These are phyloP conservation scores for Calocybe indica DNA, from an alignment of 768 basidiomycete genomes.

Conservation along the genomic window DNA sequence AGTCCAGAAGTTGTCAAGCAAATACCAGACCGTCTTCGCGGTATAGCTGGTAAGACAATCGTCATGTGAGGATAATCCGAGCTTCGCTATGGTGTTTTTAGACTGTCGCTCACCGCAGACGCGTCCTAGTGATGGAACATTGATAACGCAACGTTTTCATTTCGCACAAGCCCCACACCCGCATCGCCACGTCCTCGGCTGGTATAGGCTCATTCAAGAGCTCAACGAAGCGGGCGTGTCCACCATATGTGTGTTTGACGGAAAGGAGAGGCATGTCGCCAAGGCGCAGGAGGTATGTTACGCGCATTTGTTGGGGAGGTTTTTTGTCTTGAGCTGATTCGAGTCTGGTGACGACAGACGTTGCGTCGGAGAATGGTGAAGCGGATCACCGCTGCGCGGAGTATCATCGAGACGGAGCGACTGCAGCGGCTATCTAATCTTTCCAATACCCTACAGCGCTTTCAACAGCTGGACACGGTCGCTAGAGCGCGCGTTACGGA, in stretches of 20 bases:
- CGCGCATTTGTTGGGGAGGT: not conserved
- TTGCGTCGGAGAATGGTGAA: constrained; percentile 50
- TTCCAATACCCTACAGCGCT: constrained; percentile 29
- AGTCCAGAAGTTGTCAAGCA: constrained; percentile 63
- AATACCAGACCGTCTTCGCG: constrained; percentile 58
- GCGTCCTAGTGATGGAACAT: constrained; percentile 67
- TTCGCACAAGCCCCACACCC: constrained; percentile 60
- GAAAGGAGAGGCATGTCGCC: constrained; percentile 56
- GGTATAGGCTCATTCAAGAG: constrained; percentile 67
- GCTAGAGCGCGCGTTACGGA: constrained; percentile 19
- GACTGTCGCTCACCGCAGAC: constrained; percentile 5
- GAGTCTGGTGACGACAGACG: constrained; percentile 27
- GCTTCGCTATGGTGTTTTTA: not conserved
- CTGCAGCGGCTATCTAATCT: constrained; percentile 45
- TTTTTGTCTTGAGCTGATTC: not conserved
- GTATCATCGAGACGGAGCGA: constrained; percentile 52
- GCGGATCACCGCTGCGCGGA: constrained; percentile 42
- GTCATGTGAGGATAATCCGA: constrained; percentile 53
- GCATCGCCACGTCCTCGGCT: constrained; percentile 69
- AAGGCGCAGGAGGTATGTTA: constrained; percentile 63
- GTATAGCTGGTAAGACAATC: constrained; percentile 59
- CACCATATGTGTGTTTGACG: constrained; percentile 79
- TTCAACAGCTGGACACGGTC: constrained; percentile 24
- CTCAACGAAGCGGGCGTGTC: constrained; percentile 49
- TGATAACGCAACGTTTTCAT: constrained; percentile 79